Base-by-base conservation (phyloP, 2,329 filamentous ascomycete species). In the Cercospora zeina region DNA sequence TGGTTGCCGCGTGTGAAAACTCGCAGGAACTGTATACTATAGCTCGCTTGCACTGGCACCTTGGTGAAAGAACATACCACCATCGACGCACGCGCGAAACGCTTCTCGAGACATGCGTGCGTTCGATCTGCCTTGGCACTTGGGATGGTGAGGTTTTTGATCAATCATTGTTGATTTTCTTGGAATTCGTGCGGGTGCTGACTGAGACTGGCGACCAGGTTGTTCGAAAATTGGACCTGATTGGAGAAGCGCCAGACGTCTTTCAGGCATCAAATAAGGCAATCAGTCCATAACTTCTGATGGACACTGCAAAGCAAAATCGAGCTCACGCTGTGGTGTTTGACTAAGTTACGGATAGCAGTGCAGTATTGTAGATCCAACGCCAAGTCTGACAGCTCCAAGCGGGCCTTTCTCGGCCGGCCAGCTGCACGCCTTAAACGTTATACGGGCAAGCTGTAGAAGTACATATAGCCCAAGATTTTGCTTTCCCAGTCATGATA, bases 351-450 rank as follows among this genome's bases (percentile, higher is more conserved):
- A 45, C 19, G 39, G n/a, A 45, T 5, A 24, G 9, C 39, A 21
- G 8, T 6, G 4, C 24, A 27, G 24, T 27, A 27, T 3, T 27
- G 31, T 7, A n/a, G 42, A 21, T 24, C 14, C 13, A 49, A 30
- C 21, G 42, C 42, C 42, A 27, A 49, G 42, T 21, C 24, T 49
- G 21, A 21, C 42, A 49, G 42, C 42, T 47, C 9, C 49, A 53
- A 34, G 49, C 49, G 49, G 49, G 49, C 27, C 49, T 34, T 53
- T 53, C 30, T 53, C 49, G 49, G 49, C 49, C 49, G 49, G 49
- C 49, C 49, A 53, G 49, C 49, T 53, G 27, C 49, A 53, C 49
- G 49, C 49, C 49, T 21, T 53, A 34, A 27, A 31, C 16, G 27
- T 33, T 34, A 11, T 30, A 53, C 49, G 49, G 49, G 49, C 49